Conservation (phyloP, 345 rosid species). For the Viola odorata region DNA sequence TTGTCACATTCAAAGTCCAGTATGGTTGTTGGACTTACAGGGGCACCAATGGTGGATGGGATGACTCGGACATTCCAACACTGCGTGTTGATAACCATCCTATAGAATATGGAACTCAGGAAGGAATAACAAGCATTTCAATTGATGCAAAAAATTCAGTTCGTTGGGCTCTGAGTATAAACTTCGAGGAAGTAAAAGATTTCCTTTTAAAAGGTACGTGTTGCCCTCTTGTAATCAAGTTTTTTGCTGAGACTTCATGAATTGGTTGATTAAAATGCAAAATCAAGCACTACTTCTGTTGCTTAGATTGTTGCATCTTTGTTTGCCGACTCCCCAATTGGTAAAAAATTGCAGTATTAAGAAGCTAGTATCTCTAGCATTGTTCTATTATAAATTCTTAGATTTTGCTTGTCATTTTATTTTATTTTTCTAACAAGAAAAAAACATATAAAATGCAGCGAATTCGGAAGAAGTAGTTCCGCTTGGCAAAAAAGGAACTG, state of each 20-base stretch:
- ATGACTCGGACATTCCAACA: conserved; percentile 50
- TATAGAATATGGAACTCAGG: conserved; percentile 22
- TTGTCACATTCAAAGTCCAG: conserved; percentile 59
- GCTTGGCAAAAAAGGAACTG: conserved; percentile 41
- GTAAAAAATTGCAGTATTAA: too few relatives aligned
- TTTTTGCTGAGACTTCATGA: too few relatives aligned
- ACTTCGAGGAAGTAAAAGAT: conserved; percentile 65
- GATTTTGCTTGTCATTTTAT: too few relatives aligned
- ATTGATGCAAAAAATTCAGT: conserved; percentile 60
- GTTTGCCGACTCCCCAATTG: too few relatives aligned
- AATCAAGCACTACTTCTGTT: too few relatives aligned
- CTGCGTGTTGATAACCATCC: conserved; percentile 41
- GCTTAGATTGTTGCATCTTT: too few relatives aligned
- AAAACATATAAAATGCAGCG: conserved; percentile 24
- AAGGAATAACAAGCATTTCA: conserved; percentile 42
- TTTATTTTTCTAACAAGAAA: too few relatives aligned
- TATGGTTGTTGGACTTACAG: conserved; percentile 68
- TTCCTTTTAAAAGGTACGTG: conserved; percentile 55
- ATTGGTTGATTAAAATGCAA: too few relatives aligned
- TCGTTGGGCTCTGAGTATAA: conserved; percentile 86
- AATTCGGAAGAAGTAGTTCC: conserved; percentile 47
- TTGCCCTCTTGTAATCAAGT: too few relatives aligned
- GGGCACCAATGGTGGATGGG: conserved; percentile 63
- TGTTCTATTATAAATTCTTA: too few relatives aligned
- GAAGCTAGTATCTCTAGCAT: too few relatives aligned